A percentile compares a stretch with the other conserved stretches of the same genome.
Conservation (phyloP, 108 stramenopile genomes). For the Epithemia pelagica region DNA sequence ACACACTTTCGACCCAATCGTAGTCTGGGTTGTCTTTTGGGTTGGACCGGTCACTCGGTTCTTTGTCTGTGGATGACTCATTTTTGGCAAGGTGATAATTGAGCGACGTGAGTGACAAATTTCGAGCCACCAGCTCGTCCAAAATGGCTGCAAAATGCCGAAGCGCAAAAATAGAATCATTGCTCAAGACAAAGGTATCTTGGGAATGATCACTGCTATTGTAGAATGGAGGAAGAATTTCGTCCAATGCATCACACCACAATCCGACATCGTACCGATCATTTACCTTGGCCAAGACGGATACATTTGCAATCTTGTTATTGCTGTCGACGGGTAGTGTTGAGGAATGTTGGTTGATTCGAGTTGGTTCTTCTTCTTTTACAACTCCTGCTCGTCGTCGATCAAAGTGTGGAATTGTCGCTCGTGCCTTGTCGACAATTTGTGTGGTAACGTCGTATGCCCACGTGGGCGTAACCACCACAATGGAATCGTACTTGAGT, state of each 20-base stretch:
- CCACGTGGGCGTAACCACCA: conserved; percentile 18
- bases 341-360: background rate
- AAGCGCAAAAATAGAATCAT: conserved; percentile 16
- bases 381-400: too few relatives aligned
- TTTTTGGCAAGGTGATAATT: background rate
- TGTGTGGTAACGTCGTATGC: background rate
- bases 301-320: background rate
- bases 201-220: background rate
- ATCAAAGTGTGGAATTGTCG: background rate
- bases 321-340: background rate
- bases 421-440: conserved; percentile 3
- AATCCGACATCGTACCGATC: conserved; percentile 34
- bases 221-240: background rate
- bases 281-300: conserved; percentile 5
- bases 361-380: too few relatives aligned
- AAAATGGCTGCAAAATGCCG: conserved; percentile 12
- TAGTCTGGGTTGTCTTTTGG: background rate
- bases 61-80: too few relatives aligned
- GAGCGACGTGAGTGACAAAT: background rate
- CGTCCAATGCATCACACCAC: conserved; percentile 27
- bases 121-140: background rate
- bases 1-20: conserved; percentile 11
- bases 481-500: conserved; percentile 10
- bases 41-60: background rate
- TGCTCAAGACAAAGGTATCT: conserved; percentile 8